Percentiles rank a stretch among this genome's conserved stretches.
Conservation (phyloP, 148 eudicot genomes). For the Vaccinium macrocarpon region DNA sequence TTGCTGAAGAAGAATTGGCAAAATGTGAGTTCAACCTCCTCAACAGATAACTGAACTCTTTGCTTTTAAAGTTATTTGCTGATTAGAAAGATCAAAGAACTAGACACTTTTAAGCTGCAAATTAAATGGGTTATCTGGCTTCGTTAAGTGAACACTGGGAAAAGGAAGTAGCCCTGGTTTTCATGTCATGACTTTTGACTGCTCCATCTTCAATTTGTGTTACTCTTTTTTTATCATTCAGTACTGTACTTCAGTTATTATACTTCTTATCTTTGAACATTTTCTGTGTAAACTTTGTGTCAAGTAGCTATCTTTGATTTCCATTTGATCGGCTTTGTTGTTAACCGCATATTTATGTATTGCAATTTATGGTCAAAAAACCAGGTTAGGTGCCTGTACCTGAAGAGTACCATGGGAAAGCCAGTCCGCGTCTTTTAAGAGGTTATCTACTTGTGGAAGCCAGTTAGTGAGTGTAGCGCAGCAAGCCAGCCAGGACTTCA, state of each 20-base stretch:
- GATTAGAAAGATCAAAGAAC: not conserved
- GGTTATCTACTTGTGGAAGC: not conserved
- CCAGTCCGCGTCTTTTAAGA: constrained; percentile 39
- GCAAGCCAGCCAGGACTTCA: not conserved
- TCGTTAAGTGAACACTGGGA: not conserved
- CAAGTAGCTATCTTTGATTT: not conserved
- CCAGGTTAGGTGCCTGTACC: constrained; percentile 49
- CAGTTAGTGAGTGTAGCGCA: not conserved
- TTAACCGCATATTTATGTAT: not conserved
- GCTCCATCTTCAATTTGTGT: not conserved
- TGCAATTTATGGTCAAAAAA: not conserved
- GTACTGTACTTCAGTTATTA: not conserved
- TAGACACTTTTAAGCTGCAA: not conserved
- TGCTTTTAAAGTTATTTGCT: not conserved
- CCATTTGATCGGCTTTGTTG: not conserved
- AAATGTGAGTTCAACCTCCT: constrained; percentile 39
- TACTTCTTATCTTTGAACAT: not conserved
- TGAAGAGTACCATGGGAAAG: constrained; percentile 47
- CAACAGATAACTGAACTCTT: not conserved
- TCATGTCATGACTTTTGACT: not conserved
- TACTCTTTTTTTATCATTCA: not conserved
- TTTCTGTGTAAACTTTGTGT: not conserved
- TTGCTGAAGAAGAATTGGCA: constrained; percentile 79
- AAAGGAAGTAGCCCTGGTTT: no score
- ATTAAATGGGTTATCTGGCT: not conserved